Base-by-base conservation (phyloP, 371 early-diverging fungal genomes). In the Mucor sp. region DNA sequence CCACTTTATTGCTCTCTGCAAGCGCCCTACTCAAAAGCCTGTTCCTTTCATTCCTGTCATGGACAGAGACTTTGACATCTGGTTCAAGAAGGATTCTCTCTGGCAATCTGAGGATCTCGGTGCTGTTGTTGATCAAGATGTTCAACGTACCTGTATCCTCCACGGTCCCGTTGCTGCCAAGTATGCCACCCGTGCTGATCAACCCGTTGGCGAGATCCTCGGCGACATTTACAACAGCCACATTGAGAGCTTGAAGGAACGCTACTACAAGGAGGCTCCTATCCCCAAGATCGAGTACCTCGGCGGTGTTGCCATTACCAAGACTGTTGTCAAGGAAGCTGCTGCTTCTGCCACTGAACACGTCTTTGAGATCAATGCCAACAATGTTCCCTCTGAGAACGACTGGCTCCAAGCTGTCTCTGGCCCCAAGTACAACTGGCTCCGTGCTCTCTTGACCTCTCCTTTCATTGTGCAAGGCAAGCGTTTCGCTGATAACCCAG, bases 51-150 rank as follows among this genome's bases (percentile, higher is more conserved):
- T 98, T 56, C 96, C 96, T 19, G 89, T 93, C 28, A 74, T 97
- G 69, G 96, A 96, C 76, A 93, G 93, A 83, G 91, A 93, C 75
- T 95, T 98, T 77, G 95, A 95, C 75, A 85, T 90, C 57, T 94
- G 95, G 95, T 90, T 96, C 85, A 96, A 97, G 89, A 97, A 97
- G 90, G 98, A 97, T 78, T 94, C 94, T 33, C 84, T 97, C 61
- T 97, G 98, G 97, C 98, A 97, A 80, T 87, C 94, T 8, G 98
- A 97, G 80, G 94, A 95, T 67, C 78, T 97, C 15, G 91, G 91
- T 57, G 96, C 98, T 32, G 93, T 97, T 56, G 92, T 93, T 2
- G 96, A 85, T 67, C 91, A 93, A 76, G 98, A 97, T 78, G 92
- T 94, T 23, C 90, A 90, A 67, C 89, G 98, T 72, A 94, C 94